Evolutionary conservation across 2,329 filamentous ascomycete species (phyloP).

Genomic region (Talaromyces funiculosus): DNA sequence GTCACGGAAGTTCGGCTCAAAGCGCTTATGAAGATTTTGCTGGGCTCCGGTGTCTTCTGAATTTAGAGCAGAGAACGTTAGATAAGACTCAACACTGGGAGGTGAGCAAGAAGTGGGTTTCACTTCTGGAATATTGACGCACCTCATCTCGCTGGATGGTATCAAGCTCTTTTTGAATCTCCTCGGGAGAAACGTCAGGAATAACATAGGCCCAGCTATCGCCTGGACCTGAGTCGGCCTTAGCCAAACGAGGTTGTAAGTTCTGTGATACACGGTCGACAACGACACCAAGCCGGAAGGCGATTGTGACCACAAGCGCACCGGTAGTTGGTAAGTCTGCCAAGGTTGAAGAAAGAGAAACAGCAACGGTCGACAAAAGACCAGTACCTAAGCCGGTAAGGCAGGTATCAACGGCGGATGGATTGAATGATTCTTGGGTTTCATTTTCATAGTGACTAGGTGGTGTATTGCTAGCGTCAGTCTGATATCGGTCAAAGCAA

Average conservation of each 20-base stretch:
- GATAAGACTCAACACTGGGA: too few relatives aligned
- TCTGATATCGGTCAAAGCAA: not conserved
- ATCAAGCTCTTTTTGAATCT: slow-evolving; percentile 23
- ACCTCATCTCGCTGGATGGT: not conserved
- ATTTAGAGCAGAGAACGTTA: too few relatives aligned
- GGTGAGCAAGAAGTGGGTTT: too few relatives aligned
- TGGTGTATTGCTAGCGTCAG: not conserved
- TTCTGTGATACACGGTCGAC: slow-evolving; percentile 39
- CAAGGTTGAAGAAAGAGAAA: slow-evolving; percentile 37
- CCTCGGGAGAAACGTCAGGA: slow-evolving; percentile 16
- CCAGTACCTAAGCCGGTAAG: slow-evolving; percentile 47
- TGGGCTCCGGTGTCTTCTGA: too few relatives aligned
- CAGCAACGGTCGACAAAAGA: slow-evolving; percentile 38
- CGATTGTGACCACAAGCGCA: slow-evolving; percentile 38
- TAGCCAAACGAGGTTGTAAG: slow-evolving; percentile 31
- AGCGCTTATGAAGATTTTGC: too few relatives aligned
- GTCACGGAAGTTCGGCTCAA: too few relatives aligned
- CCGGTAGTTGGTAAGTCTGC: slow-evolving; percentile 37
- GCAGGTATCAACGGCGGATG: too few relatives aligned
- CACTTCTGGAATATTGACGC: too few relatives aligned
- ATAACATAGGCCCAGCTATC: slow-evolving; percentile 27
- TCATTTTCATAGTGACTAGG: not conserved
- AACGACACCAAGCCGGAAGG: slow-evolving; percentile 45
- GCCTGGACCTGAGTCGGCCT: not conserved
- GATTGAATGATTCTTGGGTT: too few relatives aligned